Conservation (phyloP, 2,329 filamentous ascomycete genomes). For the Capronia americana region DNA sequence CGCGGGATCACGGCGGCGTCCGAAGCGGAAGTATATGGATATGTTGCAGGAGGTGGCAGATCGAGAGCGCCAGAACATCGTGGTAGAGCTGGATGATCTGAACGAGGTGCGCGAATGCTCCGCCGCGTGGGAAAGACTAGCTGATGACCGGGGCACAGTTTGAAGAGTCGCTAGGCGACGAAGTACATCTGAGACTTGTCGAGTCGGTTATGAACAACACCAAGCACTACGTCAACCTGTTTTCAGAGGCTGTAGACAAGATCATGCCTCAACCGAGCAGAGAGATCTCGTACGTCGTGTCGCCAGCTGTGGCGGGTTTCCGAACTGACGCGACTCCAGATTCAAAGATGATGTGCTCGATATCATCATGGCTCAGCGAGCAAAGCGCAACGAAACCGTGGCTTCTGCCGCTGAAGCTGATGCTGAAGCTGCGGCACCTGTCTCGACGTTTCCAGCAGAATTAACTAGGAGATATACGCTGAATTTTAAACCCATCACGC, state of each 20-base stretch:
- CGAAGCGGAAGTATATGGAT: conserved; percentile 85
- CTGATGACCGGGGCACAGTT: conserved; percentile 60
- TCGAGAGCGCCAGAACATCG: conserved; percentile 74
- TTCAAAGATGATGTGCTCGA: conserved; percentile 98
- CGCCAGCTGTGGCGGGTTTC: not conserved
- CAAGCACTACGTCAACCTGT: conserved; percentile 91
- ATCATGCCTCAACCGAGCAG: conserved; percentile 78
- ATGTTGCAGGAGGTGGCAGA: conserved; percentile 87
- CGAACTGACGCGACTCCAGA: conserved; percentile 50
- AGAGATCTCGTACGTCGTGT: conserved; percentile 70
- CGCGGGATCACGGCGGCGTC: conserved; percentile 58
- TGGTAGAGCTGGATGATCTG: conserved; percentile 89
- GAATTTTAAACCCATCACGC: conserved; percentile 91
- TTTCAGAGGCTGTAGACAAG: conserved; percentile 86
- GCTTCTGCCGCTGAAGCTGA: conserved; percentile 69
- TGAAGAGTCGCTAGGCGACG: conserved; percentile 73
- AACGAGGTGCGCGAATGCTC: conserved; percentile 64
- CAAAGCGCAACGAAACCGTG: conserved; percentile 81
- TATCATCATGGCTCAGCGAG: conserved; percentile 91
- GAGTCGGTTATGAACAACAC: conserved; percentile 88
- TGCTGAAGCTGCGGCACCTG: conserved; percentile 68
- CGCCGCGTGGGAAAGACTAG: not conserved
- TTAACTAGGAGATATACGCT: conserved; percentile 93
- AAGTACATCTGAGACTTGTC: conserved; percentile 70
- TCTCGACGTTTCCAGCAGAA: conserved; percentile 86